These are phyloP conservation scores for Diutina siamensis DNA, from an alignment of 1,139 yeast species.

Conservation along the genomic window DNA sequence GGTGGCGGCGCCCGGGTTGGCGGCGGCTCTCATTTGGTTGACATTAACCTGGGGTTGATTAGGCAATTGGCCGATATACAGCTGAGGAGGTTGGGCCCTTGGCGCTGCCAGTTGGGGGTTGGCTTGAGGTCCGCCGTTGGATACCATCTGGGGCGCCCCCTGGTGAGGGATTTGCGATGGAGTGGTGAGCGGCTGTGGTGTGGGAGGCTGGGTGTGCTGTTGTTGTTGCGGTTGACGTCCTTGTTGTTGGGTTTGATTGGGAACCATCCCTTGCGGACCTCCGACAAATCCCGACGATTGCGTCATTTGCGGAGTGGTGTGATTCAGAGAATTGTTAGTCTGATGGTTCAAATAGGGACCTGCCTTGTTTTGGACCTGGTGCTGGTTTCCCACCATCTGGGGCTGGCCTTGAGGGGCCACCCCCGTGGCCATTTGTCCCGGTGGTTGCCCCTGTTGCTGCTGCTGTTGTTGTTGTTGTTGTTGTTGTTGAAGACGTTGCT, in stretches of 20 bases:
- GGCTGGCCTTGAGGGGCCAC: conserved; percentile 13
- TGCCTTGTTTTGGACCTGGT: neutral
- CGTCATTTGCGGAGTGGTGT: neutral
- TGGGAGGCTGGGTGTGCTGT: conserved; percentile 1
- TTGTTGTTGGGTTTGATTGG: neutral
- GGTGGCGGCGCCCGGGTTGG: neutral
- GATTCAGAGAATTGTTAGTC: neutral
- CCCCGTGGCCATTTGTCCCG: conserved; percentile 7
- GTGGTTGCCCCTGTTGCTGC: neutral
- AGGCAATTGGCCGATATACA: neutral
- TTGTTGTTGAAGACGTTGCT: conserved; percentile 10
- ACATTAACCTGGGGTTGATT: neutral
- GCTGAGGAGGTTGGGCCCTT: neutral
- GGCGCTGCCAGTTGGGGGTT: neutral
- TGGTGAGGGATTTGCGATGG: neutral
- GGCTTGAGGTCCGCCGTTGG: neutral
- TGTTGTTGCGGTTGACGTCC: neutral
- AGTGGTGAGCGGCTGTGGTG: neutral
- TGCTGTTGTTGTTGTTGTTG: conserved; percentile 13
- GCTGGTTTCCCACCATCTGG: neutral
- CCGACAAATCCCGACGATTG: neutral
- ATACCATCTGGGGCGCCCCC: neutral
- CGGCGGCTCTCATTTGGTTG: neutral
- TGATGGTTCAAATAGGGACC: conserved; percentile 3
- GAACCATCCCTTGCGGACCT: neutral